These are phyloP conservation scores for Elsinoe ampelina DNA, from an alignment of 2,329 filamentous ascomycete genomes.

Conservation along the genomic window DNA sequence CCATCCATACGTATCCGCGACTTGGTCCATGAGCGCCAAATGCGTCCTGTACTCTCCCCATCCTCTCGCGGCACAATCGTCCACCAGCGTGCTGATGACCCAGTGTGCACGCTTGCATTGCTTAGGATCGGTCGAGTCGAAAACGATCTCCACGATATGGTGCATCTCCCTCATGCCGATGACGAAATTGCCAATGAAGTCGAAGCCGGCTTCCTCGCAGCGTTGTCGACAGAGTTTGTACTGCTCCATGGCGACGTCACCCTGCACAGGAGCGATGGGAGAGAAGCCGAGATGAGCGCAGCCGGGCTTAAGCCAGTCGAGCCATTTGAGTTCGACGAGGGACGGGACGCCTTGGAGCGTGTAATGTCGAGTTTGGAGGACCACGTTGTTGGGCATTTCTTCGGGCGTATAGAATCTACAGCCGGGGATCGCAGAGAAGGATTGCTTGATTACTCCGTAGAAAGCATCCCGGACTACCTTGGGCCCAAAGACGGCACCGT, in stretches of 20 bases:
- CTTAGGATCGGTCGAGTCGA: slow-evolving; percentile 37
- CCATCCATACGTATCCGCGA: slow-evolving; percentile 39
- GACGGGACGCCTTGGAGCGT: slow-evolving; percentile 27
- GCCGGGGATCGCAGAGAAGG: slow-evolving; percentile 36
- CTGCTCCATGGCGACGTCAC: slow-evolving; percentile 38
- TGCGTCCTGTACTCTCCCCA: slow-evolving; percentile 42
- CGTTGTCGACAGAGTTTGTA: slow-evolving; percentile 32
- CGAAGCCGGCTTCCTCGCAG: slow-evolving; percentile 37
- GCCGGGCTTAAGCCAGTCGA: slow-evolving; percentile 44
- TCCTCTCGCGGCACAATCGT: slow-evolving; percentile 33
- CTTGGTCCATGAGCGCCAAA: slow-evolving; percentile 38
- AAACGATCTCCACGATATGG: slow-evolving; percentile 47
- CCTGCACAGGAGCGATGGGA: slow-evolving; percentile 43
- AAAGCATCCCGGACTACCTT: slow-evolving; percentile 23
- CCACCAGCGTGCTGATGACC: slow-evolving; percentile 33
- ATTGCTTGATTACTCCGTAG: slow-evolving; percentile 34
- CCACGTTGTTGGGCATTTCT: slow-evolving; percentile 29
- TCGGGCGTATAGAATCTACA: slow-evolving; percentile 36
- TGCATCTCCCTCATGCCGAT: slow-evolving; percentile 48
- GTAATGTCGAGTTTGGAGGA: slow-evolving; percentile 24
- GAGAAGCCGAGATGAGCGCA: slow-evolving; percentile 45
- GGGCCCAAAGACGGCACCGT: slow-evolving; percentile 37
- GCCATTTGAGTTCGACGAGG: slow-evolving; percentile 33
- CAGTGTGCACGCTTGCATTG: slow-evolving; percentile 30
- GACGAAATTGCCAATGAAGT: slow-evolving; percentile 44